These are phyloP conservation scores for Lactarius sanguifluus DNA, from an alignment of 768 basidiomycete species.

Conservation along the genomic window DNA sequence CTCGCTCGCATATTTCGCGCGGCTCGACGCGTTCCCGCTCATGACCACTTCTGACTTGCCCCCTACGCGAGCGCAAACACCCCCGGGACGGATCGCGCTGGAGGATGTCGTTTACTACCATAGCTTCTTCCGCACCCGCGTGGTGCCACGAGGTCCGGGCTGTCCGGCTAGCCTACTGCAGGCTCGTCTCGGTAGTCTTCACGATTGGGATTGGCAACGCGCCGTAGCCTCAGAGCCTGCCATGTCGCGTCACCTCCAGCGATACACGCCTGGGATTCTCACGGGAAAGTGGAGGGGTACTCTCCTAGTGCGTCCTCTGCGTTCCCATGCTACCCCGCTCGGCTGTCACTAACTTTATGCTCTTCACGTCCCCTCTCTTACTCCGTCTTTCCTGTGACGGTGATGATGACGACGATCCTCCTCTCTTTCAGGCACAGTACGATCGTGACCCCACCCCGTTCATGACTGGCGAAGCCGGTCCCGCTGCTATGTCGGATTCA, in stretches of 20 bases:
- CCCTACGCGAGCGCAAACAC: neutral
- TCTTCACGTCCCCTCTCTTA: neutral
- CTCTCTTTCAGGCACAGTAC: slow-evolving; percentile 9
- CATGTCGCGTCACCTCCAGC: slow-evolving; percentile 3
- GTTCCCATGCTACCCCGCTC: neutral
- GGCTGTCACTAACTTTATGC: neutral
- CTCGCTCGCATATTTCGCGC: slow-evolving; percentile 24
- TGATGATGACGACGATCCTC: neutral
- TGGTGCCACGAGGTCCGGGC: slow-evolving; percentile 15
- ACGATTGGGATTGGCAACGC: slow-evolving; percentile 21
- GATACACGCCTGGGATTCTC: slow-evolving; percentile 19
- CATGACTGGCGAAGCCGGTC: slow-evolving; percentile 11
- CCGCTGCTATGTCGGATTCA: slow-evolving; percentile 6
- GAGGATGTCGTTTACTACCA: slow-evolving; percentile 25
- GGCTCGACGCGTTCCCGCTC: slow-evolving; percentile 19
- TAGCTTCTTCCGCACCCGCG: slow-evolving; percentile 9
- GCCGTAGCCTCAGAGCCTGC: slow-evolving; percentile 16
- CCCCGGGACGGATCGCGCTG: neutral
- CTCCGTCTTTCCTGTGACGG: neutral
- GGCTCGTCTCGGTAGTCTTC: neutral
- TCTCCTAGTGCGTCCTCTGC: slow-evolving; percentile 19
- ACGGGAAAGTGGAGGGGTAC: slow-evolving; percentile 23
- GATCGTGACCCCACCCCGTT: slow-evolving; percentile 11
- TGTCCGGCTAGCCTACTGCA: neutral
- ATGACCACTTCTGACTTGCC: neutral